A percentile compares a stretch with the other conserved stretches of the same genome.
phyloP scores from a whole-genome alignment of 2,329 filamentous ascomycete genomes.

The Diaporthe sp. region DNA sequence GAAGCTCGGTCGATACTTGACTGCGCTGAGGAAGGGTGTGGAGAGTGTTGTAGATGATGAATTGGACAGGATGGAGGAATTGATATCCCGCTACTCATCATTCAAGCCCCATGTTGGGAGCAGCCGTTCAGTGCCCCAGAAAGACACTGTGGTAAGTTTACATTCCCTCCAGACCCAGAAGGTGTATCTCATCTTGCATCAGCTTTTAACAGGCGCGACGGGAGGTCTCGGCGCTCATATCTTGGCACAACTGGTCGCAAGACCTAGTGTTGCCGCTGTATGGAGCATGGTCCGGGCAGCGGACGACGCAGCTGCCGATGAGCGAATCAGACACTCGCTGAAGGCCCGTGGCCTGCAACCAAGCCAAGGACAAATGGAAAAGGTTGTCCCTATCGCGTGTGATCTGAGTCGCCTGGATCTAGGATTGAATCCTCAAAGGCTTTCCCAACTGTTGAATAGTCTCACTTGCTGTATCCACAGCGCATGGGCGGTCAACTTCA shows the following conservation, averaged over 20 bases:
- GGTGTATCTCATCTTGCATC: background rate
- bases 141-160: background rate
- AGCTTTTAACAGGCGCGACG: background rate
- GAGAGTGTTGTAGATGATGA: background rate
- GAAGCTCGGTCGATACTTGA: background rate
- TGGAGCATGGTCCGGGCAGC: background rate
- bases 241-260: background rate
- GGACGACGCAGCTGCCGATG: background rate
- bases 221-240: background rate
- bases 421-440: background rate
- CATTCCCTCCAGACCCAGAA: background rate
- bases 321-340: background rate
- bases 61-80: background rate
- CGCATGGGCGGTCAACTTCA: slow-evolving; percentile 2
- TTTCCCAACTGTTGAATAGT: background rate
- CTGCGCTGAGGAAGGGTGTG: background rate
- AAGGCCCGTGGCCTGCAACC: background rate
- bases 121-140: background rate
- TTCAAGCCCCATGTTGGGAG: background rate
- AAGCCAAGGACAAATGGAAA: background rate
- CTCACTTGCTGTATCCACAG: background rate
- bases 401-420: background rate
- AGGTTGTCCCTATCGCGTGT: background rate
- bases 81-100: background rate
- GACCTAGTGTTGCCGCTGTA: background rate